phyloP scores from a whole-genome alignment of 2,329 filamentous ascomycete species.

The Colletotrichum abscissum region DNA sequence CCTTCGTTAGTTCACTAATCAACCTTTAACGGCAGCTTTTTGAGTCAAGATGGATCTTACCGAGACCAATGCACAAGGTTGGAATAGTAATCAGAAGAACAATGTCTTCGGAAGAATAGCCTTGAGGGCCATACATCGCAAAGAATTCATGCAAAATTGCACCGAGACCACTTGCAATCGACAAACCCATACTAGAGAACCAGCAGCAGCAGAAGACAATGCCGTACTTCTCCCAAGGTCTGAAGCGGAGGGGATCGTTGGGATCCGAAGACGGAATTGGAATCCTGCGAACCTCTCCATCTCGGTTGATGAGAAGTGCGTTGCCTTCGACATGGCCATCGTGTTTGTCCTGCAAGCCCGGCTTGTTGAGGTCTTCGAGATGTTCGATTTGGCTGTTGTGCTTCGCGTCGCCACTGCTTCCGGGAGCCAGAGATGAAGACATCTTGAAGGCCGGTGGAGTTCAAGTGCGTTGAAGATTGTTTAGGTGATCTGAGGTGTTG shows the following conservation, averaged over 20 bases:
- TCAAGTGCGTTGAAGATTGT: neutral
- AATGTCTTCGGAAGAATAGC: conserved; percentile 41
- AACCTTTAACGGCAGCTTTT: too few relatives aligned
- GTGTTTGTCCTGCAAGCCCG: neutral
- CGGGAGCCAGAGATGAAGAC: neutral
- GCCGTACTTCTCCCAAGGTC: conserved; percentile 39
- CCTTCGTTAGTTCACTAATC: neutral
- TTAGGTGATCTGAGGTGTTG: neutral
- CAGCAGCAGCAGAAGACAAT: conserved; percentile 42
- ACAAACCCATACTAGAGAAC: conserved; percentile 50
- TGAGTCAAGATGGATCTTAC: neutral
- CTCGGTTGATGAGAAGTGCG: conserved; percentile 30
- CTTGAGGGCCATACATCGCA: conserved; percentile 42
- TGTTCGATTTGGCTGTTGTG: conserved; percentile 9
- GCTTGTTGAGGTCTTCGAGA: conserved; percentile 5
- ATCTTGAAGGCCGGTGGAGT: neutral
- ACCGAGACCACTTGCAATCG: conserved; percentile 62
- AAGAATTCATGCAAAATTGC: conserved; percentile 48
- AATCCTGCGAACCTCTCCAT: conserved; percentile 35
- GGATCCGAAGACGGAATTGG: conserved; percentile 38
- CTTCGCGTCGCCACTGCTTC: neutral
- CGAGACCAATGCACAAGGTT: conserved; percentile 51
- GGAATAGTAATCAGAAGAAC: conserved; percentile 50
- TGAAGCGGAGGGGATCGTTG: conserved; percentile 43
- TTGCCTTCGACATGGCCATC: conserved; percentile 28